Evolutionary conservation across 1,139 yeast genomes (phyloP), one percentile per base, ranked within the genome.

Genomic region (Lizanozyma gosingica): DNA sequence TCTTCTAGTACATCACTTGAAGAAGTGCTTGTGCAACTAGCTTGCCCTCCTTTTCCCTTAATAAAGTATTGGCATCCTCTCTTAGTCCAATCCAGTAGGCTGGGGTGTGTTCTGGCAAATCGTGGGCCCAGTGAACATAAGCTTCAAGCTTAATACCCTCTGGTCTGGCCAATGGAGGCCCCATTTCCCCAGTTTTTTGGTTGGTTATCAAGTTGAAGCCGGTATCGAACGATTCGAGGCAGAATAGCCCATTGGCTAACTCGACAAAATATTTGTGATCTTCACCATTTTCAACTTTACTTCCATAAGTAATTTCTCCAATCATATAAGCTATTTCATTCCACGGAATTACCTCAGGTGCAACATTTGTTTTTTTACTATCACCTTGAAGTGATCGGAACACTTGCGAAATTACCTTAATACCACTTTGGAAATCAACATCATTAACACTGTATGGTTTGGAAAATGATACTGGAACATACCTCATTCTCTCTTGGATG

Each of bases 391-490:
- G 6, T 22, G 29, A 6, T 6, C 9, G 9, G 35, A 54, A 47
- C 3, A 53, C 18, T 17, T 43, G 41, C n/a, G 39, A 16, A 29
- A 83, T 57, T 2, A 78, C 65, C 39, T 52, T 55, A 11, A 66
- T 47, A 1, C 77, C 80, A 33, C 77, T 67, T n/a, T 65, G 63
- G 45, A 82, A 73, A 54, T 88, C 96, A n/a, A 80, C 62, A 45
- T 84, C 87, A 52, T 78, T 83, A 50, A 87, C 74, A 45, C 83
- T 94, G 53, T 84, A 83, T 4, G 50, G 53, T 49, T 73, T 73
- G 1, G 63, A 52, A 60, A 85, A 83, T 1, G 94, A 85, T 4
- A 73, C 54, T 0, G 92, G 88, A 1, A 69, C 69, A 47, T 70
- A 82, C 37, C 82, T 67, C 36, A 74, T 57, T 41, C 86, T 60